These are phyloP conservation scores for Fusarium goolgardi DNA, from an alignment of 2,329 filamentous ascomycete genomes.

Conservation along the genomic window DNA sequence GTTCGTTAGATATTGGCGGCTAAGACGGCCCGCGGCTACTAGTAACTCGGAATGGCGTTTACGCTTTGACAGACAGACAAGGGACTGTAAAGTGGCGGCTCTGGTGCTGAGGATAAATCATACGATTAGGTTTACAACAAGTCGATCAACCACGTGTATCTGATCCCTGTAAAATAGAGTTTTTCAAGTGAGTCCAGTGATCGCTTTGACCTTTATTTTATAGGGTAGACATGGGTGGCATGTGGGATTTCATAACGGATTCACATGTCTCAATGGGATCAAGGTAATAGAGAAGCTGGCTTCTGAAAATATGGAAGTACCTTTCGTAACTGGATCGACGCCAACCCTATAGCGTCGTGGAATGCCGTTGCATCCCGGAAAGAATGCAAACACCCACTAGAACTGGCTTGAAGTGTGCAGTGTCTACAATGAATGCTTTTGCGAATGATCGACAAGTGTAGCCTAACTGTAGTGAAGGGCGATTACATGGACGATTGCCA, in stretches of 20 bases:
- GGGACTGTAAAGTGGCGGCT: not conserved
- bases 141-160: not conserved
- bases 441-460: not conserved
- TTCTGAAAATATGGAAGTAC: not conserved
- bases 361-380: not conserved
- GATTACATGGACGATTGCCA: not conserved
- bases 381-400: accelerated
- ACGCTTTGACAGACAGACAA: not conserved
- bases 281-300: not conserved
- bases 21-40: not conserved
- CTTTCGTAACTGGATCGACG: not conserved
- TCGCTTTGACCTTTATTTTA: not conserved
- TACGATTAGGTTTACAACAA: not conserved
- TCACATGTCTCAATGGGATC: not conserved
- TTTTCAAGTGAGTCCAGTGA: not conserved
- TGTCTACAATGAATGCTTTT: too few species aligned
- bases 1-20: not conserved
- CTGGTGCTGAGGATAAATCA: not conserved
- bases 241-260: not conserved
- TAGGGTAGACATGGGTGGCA: not conserved
- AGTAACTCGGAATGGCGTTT: conserved; percentile 1
- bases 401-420: accelerated
- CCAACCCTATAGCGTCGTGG: not conserved
- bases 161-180: not conserved
- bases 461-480: not conserved